Evolutionary conservation across 768 basidiomycete genomes (phyloP).

Genomic region (Ramaria sp.): DNA sequence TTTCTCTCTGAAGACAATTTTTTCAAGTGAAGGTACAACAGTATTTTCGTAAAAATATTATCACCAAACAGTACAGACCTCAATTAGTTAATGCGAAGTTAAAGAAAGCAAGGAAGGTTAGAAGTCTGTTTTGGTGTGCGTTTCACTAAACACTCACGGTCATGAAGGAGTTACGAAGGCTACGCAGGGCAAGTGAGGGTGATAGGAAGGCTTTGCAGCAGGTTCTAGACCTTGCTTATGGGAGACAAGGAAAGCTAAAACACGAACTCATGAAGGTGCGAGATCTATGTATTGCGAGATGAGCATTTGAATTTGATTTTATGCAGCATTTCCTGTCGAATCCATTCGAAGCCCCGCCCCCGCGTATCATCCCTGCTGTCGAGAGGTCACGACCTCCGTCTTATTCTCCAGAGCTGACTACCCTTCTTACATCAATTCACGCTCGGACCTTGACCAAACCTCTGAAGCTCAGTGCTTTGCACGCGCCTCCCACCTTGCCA

Average conservation of each 20-base stretch:
- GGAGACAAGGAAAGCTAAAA: conserved; percentile 59
- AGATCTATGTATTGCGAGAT: neutral
- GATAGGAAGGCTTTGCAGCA: conserved; percentile 39
- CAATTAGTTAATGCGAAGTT: conserved; percentile 3
- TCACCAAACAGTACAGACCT: neutral
- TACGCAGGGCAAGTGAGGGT: conserved; percentile 46
- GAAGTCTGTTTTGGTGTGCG: neutral
- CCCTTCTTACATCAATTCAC: conserved; percentile 45
- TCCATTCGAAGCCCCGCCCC: conserved; percentile 29
- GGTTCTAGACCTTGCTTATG: conserved; percentile 63
- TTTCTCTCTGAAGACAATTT: neutral
- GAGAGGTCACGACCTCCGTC: conserved; percentile 51
- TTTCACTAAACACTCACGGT: neutral
- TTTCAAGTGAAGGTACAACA: neutral
- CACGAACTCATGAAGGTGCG: conserved; percentile 58
- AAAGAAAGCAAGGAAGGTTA: neutral
- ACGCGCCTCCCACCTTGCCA: conserved; percentile 45
- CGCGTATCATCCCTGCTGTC: conserved; percentile 39
- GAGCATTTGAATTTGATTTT: conserved; percentile 2
- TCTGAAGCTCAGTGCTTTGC: conserved; percentile 30
- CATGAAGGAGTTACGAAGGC: conserved; percentile 40
- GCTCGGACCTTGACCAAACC: conserved; percentile 36
- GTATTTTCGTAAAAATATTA: conserved; percentile 6
- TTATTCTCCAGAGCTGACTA: conserved; percentile 50
- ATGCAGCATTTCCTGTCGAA: conserved; percentile 47